Conservation (phyloP, 306 rosid species). For the Gillenia trifoliata region DNA sequence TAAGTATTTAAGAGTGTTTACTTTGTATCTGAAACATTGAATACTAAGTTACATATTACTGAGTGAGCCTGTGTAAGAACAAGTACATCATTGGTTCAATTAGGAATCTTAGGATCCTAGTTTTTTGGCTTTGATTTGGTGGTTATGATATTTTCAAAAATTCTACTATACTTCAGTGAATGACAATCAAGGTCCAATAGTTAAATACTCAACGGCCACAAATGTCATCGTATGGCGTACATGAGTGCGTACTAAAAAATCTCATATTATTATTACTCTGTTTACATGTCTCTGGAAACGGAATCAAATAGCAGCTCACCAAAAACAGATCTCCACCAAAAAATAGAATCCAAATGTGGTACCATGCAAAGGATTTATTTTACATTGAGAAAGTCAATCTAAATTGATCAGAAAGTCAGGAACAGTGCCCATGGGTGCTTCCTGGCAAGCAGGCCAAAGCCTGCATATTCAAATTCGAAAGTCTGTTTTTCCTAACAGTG, state of each 20-base stretch:
- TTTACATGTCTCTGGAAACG: background rate
- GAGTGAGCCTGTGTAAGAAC: background rate
- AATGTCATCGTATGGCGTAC: too few relatives aligned
- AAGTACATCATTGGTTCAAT: background rate
- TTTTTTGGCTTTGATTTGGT: background rate
- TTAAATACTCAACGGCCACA: too few relatives aligned
- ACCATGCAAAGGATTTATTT: background rate
- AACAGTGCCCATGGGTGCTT: background rate
- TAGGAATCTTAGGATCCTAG: too few relatives aligned
- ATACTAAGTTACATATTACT: too few relatives aligned
- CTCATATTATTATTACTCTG: background rate
- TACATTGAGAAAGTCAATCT: background rate
- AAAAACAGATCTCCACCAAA: too few relatives aligned
- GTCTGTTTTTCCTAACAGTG: background rate
- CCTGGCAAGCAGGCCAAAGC: slow-evolving; percentile 3
- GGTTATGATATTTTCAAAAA: background rate
- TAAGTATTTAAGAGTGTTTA: too few relatives aligned
- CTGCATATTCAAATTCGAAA: background rate
- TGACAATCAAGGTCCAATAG: background rate
- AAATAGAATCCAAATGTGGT: background rate
- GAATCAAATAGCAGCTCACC: too few relatives aligned
- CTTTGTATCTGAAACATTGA: too few relatives aligned
- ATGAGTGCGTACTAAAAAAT: too few relatives aligned
- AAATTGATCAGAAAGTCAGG: slow-evolving; percentile 5
- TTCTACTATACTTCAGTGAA: too few relatives aligned